Evolutionary conservation across 2,329 filamentous ascomycete genomes (phyloP).

Genomic region (Talaromyces sp.): DNA sequence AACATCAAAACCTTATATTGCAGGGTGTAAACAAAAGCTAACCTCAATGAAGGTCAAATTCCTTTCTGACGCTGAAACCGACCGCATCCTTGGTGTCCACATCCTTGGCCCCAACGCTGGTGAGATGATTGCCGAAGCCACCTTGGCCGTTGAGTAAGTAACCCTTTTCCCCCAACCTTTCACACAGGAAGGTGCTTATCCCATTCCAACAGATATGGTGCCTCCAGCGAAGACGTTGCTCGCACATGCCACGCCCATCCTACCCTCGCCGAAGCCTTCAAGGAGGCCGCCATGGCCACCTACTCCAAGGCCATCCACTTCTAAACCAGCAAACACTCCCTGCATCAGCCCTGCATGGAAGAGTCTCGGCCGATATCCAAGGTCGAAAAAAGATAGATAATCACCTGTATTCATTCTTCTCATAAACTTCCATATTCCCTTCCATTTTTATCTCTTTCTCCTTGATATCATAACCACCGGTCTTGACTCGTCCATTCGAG

Average conservation of each 20-base stretch:
- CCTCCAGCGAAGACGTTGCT: constrained; percentile 89
- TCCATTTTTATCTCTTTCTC: constrained; percentile 4
- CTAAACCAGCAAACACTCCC: constrained; percentile 47
- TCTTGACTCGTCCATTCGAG: neutral
- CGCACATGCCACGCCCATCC: constrained; percentile 96
- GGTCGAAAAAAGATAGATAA: constrained; percentile 2
- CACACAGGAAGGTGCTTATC: neutral
- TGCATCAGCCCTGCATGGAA: neutral
- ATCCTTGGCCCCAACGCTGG: constrained; percentile 94
- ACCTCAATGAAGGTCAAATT: constrained; percentile 69
- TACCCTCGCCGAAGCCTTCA: constrained; percentile 94
- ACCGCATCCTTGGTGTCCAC: constrained; percentile 91
- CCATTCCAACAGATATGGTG: constrained; percentile 64
- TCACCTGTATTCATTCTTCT: constrained; percentile 31
- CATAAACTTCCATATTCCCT: constrained; percentile 23
- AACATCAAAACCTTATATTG: neutral
- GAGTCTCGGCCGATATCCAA: neutral
- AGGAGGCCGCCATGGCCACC: constrained; percentile 98
- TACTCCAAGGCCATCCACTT: constrained; percentile 95
- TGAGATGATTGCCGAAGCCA: constrained; percentile 99
- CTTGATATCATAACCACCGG: neutral
- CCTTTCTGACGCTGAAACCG: constrained; percentile 91
- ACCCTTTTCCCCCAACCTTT: neutral
- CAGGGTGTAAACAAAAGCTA: neutral
- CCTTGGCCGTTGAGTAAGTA: constrained; percentile 72